These are phyloP conservation scores for Blastobotrys illinoisensis DNA, from an alignment of 1,139 yeast genomes.

Conservation along the genomic window DNA sequence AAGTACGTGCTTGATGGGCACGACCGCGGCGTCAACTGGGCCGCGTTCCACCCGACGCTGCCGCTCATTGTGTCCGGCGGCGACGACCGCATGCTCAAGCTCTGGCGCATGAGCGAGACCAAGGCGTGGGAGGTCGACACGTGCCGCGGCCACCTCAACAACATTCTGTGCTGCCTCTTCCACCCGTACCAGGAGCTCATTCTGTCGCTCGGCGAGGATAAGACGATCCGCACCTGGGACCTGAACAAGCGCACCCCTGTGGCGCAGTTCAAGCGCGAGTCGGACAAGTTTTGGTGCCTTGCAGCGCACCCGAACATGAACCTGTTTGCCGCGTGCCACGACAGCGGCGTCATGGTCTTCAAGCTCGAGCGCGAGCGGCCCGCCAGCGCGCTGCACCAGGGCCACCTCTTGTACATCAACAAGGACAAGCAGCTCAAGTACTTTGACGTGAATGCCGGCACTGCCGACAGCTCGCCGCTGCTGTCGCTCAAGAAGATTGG, in stretches of 20 bases:
- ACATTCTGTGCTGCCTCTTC: constrained; percentile 83
- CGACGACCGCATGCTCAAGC: constrained; percentile 89
- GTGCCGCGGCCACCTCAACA: constrained; percentile 94
- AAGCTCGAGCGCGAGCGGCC: constrained; percentile 97
- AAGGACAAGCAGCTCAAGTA: constrained; percentile 81
- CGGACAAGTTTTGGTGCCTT: constrained; percentile 91
- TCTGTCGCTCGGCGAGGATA: constrained; percentile 91
- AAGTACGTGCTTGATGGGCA: constrained; percentile 97
- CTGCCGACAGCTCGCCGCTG: constrained; percentile 68
- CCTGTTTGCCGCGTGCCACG: constrained; percentile 94
- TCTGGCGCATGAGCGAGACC: constrained; percentile 97
- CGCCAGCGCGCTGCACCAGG: constrained; percentile 69
- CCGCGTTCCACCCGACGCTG: constrained; percentile 92
- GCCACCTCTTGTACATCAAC: constrained; percentile 67
- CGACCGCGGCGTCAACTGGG: constrained; percentile 98
- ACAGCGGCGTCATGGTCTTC: constrained; percentile 96
- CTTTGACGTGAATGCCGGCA: constrained; percentile 56
- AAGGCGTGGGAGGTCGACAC: constrained; percentile 99
- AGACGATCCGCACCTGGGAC: constrained; percentile 97
- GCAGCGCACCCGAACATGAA: constrained; percentile 86
- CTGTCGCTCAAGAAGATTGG: constrained; percentile 81
- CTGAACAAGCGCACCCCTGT: constrained; percentile 89
- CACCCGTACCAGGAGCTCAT: constrained; percentile 93
- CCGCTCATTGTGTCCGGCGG: constrained; percentile 95
- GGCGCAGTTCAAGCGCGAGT: constrained; percentile 89